A percentile compares a stretch with the other conserved stretches of the same genome.
Evolutionary conservation across 2,329 filamentous ascomycete species (phyloP).

Genomic region (Ilyonectria robusta): DNA sequence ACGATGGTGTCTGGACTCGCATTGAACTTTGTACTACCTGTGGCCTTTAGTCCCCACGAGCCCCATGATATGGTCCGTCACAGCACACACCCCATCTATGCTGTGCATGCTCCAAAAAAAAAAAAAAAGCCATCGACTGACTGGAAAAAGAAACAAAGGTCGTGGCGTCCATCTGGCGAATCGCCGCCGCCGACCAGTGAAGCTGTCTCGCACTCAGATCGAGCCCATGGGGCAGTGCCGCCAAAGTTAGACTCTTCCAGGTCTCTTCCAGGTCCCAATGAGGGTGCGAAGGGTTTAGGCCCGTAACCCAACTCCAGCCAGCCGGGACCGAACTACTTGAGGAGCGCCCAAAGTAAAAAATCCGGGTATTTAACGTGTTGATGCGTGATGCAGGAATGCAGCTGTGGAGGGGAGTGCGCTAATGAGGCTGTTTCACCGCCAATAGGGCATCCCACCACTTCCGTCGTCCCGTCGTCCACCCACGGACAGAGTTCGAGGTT

Average conservation of each 20-base stretch:
- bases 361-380: neutral
- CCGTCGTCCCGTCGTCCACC: neutral
- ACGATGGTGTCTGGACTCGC: constrained; percentile 29
- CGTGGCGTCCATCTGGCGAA: constrained; percentile 43
- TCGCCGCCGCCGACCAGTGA: constrained; percentile 31
- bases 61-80: constrained; percentile 1
- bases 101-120: constrained; percentile 30
- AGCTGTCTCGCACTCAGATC: constrained; percentile 18
- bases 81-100: constrained; percentile 24
- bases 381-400: constrained; percentile 1
- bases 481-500: constrained; percentile 22
- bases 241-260: neutral
- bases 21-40: neutral
- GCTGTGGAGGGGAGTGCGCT: neutral
- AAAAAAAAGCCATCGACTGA: constrained; percentile 30
- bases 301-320: neutral
- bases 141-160: constrained; percentile 16
- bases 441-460: constrained; percentile 18
- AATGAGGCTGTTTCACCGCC: constrained; percentile 30
- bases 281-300: neutral
- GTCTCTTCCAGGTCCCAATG: neutral
- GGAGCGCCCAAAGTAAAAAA: too few species aligned
- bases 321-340: neutral
- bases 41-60: neutral
- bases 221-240: constrained; percentile 29